Percentiles rank a stretch among this genome's conserved stretches.
These are phyloP conservation scores for Mycena kentingensis DNA, from an alignment of 768 basidiomycete genomes.

Conservation along the genomic window DNA sequence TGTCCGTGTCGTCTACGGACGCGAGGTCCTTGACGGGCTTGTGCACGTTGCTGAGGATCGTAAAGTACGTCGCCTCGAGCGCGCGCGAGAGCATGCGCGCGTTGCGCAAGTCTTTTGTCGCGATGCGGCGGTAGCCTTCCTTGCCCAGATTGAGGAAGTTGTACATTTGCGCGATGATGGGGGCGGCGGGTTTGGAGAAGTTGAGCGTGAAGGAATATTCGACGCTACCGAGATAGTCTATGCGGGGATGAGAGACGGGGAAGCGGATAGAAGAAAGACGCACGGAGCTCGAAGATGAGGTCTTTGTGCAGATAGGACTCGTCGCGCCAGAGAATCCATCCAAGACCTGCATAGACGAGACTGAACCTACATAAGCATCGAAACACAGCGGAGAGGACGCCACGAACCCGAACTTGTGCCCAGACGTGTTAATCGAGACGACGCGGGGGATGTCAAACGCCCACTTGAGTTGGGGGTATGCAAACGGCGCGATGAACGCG, in stretches of 20 bases:
- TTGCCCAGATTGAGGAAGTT: constrained; percentile 63
- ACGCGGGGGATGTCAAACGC: constrained; percentile 47
- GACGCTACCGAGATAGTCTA: constrained; percentile 57
- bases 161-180: constrained; percentile 58
- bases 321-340: constrained; percentile 66
- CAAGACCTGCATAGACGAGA: constrained; percentile 50
- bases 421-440: constrained; percentile 32
- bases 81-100: constrained; percentile 59
- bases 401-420: constrained; percentile 60
- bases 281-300: constrained; percentile 64
- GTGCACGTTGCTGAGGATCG: constrained; percentile 54
- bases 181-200: constrained; percentile 60
- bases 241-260: constrained; percentile 16
- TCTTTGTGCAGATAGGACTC: constrained; percentile 60
- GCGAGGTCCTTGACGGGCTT: constrained; percentile 30
- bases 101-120: constrained; percentile 53
- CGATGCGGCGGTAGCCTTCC: constrained; percentile 47
- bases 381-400: background rate
- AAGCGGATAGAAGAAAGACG: constrained; percentile 24
- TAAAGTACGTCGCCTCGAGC: constrained; percentile 56
- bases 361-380: constrained; percentile 33
- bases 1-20: constrained; percentile 35
- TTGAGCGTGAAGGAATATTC: constrained; percentile 65
- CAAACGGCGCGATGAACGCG: constrained; percentile 67
- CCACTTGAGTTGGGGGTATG: constrained; percentile 58